A percentile compares a stretch with the other conserved stretches of the same genome.
Conservation (phyloP, 257 asterid species). For the Paulownia fortunei region DNA sequence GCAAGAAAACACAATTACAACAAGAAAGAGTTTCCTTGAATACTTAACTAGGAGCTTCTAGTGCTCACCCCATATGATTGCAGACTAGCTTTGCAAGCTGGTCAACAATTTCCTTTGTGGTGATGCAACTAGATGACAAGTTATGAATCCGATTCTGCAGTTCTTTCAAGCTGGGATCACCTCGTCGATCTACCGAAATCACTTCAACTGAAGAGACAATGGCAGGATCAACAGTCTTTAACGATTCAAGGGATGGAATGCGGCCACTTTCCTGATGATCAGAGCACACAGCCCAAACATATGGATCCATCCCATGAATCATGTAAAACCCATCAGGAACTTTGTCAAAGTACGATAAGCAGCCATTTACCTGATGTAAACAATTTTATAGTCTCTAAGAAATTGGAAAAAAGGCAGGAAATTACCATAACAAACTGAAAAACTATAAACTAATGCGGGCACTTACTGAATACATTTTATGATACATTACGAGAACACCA, state of each 20-base stretch:
- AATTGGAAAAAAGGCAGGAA: conserved; percentile 8
- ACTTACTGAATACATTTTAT: not conserved
- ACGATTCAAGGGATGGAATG: conserved; percentile 85
- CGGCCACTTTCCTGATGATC: conserved; percentile 89
- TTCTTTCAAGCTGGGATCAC: conserved; percentile 85
- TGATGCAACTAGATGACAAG: conserved; percentile 64
- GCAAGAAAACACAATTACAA: conserved; percentile 44
- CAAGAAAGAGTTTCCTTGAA: conserved; percentile 16
- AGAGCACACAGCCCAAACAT: conserved; percentile 88
- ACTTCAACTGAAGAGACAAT: conserved; percentile 70
- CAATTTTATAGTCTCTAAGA: conserved; percentile 8
- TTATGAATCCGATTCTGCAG: conserved; percentile 68
- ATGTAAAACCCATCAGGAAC: conserved; percentile 84
- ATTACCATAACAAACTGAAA: not conserved
- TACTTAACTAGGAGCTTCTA: conserved; percentile 29
- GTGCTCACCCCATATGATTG: conserved; percentile 91
- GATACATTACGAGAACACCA: not conserved
- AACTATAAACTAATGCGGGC: not conserved
- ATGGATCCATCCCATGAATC: conserved; percentile 95
- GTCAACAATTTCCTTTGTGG: conserved; percentile 80
- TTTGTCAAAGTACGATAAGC: conserved; percentile 82
- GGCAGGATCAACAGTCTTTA: conserved; percentile 72
- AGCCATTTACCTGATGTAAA: conserved; percentile 81
- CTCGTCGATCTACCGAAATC: conserved; percentile 66
- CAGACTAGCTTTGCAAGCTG: conserved; percentile 93